Percentiles rank a stretch among this genome's conserved stretches.
Evolutionary conservation across 768 basidiomycete genomes (phyloP).

Genomic region (Macrolepiota albuminosa): DNA sequence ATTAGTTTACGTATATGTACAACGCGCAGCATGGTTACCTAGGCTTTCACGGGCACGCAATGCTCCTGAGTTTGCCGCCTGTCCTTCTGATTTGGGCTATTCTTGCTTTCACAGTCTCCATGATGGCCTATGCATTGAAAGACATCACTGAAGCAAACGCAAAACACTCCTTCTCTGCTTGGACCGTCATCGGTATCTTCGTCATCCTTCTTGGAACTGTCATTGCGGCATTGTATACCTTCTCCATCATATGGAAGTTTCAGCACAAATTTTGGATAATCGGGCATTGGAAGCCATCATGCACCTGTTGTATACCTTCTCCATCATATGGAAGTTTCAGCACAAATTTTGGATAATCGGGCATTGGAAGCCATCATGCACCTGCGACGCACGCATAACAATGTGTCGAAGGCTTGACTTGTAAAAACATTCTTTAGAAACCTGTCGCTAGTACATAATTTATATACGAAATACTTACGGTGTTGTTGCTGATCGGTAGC

Average conservation of each 20-base stretch:
- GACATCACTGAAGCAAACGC: slow-evolving; percentile 20
- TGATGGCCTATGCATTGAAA: slow-evolving; percentile 41
- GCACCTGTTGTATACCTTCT: slow-evolving; percentile 41
- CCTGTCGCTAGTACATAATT: too few species aligned
- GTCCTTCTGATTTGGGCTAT: slow-evolving; percentile 55
- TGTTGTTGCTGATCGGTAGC: background rate
- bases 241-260: slow-evolving; percentile 48
- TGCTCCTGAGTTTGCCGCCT: slow-evolving; percentile 47
- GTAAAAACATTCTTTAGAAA: background rate
- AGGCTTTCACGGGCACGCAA: slow-evolving; percentile 45
- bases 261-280: slow-evolving; percentile 22
- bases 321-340: slow-evolving; percentile 44
- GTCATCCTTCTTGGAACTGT: slow-evolving; percentile 34
- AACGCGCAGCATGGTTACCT: slow-evolving; percentile 41
- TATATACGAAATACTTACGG: too few species aligned
- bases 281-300: slow-evolving; percentile 13
- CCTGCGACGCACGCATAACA: background rate
- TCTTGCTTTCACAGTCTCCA: slow-evolving; percentile 39
- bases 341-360: slow-evolving; percentile 19
- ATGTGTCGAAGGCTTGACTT: background rate
- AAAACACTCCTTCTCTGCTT: slow-evolving; percentile 28
- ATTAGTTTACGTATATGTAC: slow-evolving; percentile 49
- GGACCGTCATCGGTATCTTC: slow-evolving; percentile 37
- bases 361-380: slow-evolving; percentile 15
- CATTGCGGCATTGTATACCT: slow-evolving; percentile 38